phyloP scores from a whole-genome alignment of 2,329 filamentous ascomycete genomes.

The Sporothrix brasiliensis region DNA sequence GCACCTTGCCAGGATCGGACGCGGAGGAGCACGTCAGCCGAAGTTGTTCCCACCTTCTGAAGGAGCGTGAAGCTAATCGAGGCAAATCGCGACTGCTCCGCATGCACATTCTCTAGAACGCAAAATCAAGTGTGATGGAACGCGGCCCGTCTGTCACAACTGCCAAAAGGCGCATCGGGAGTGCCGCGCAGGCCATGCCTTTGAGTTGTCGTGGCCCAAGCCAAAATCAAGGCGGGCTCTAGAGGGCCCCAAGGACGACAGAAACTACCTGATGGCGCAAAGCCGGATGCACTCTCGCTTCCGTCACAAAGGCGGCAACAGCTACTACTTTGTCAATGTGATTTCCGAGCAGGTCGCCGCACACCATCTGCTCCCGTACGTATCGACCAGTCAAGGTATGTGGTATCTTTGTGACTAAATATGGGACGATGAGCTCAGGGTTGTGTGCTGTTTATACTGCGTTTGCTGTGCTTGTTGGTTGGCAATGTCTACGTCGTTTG shows the following conservation, averaged over 20 bases:
- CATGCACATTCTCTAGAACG: conserved; percentile 23
- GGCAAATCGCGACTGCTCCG: neutral
- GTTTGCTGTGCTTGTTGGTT: neutral
- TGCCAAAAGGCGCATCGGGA: conserved; percentile 29
- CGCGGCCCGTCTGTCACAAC: conserved; percentile 28
- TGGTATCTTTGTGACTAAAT: neutral
- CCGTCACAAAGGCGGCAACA: neutral
- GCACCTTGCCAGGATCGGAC: neutral
- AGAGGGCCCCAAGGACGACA: neutral
- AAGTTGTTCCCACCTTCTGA: neutral
- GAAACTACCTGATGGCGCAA: neutral
- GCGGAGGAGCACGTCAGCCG: neutral
- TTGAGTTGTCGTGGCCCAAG: conserved; percentile 33
- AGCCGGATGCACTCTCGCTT: neutral
- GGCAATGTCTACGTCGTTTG: neutral
- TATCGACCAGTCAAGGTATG: conserved; percentile 7
- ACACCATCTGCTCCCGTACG: conserved; percentile 14
- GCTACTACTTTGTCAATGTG: conserved; percentile 30
- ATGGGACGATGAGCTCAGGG: neutral
- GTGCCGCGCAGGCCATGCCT: conserved; percentile 26
- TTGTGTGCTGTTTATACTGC: neutral
- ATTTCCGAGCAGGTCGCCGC: conserved; percentile 14
- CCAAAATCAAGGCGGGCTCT: conserved; percentile 27
- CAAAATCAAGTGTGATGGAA: conserved; percentile 34
- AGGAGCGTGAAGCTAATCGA: neutral